Evolutionary conservation across 805 yeast species (phyloP).

Genomic region (Zygosaccharomyces siamensis): DNA sequence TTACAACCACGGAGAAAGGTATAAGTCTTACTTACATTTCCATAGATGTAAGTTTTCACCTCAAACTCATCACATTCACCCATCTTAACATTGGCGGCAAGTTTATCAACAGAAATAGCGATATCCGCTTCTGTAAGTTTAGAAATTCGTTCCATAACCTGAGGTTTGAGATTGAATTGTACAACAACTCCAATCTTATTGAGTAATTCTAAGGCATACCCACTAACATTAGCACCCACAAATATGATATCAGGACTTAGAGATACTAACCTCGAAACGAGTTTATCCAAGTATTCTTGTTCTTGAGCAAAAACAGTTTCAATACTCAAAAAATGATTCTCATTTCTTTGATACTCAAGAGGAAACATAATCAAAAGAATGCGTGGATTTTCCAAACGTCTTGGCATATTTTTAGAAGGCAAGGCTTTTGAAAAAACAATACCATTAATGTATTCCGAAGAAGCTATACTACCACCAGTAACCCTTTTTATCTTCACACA

Average conservation of each 20-base stretch:
- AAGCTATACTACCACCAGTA: constrained; percentile 63
- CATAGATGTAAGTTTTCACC: constrained; percentile 58
- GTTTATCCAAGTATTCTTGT: constrained; percentile 71
- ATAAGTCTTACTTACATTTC: constrained; percentile 59
- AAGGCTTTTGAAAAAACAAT: constrained; percentile 77
- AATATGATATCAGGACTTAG: constrained; percentile 75
- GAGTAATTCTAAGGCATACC: constrained; percentile 68
- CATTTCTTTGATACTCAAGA: constrained; percentile 72
- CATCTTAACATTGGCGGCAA: constrained; percentile 63
- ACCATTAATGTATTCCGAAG: constrained; percentile 67
- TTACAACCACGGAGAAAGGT: constrained; percentile 78
- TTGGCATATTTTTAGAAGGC: constrained; percentile 76
- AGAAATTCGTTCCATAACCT: constrained; percentile 72
- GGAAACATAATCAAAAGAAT: constrained; percentile 86
- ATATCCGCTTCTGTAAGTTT: constrained; percentile 80
- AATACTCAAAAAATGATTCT: constrained; percentile 74
- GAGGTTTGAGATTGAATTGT: constrained; percentile 73
- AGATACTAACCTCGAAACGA: constrained; percentile 72
- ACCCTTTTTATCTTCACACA: constrained; percentile 83
- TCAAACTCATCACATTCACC: constrained; percentile 75
- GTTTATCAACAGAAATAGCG: constrained; percentile 76
- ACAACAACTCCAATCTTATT: constrained; percentile 77
- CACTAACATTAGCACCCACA: constrained; percentile 75
- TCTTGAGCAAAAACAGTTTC: constrained; percentile 86
- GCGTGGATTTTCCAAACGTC: constrained; percentile 57